Evolutionary conservation across 164 flowering plant genomes (phyloP).

Genomic region (Kalanchoe fedtschenkoi): DNA sequence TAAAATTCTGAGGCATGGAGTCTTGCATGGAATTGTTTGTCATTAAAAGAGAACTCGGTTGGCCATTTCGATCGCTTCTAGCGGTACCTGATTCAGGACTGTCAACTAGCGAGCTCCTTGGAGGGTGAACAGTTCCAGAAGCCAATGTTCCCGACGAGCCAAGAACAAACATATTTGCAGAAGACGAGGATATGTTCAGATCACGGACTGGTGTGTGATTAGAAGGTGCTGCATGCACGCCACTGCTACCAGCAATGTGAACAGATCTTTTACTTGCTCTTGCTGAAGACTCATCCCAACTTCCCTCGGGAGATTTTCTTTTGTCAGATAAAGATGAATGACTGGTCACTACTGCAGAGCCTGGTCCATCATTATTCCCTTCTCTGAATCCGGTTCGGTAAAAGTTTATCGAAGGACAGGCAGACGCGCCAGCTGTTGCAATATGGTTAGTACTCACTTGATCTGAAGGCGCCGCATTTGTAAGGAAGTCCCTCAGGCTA

Average conservation of each 20-base stretch:
- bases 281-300: constrained; percentile 47
- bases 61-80: constrained; percentile 13
- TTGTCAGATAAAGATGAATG: constrained; percentile 46
- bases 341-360: constrained; percentile 39
- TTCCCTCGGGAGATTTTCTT: constrained; percentile 61
- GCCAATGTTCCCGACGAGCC: constrained; percentile 19
- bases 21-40: constrained; percentile 29
- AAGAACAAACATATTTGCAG: constrained; percentile 14
- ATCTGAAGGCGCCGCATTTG: constrained; percentile 23
- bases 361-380: constrained; percentile 40
- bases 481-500: constrained; percentile 19
- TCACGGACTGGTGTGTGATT: constrained; percentile 18
- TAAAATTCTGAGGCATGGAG: constrained; percentile 12
- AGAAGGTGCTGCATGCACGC: constrained; percentile 27
- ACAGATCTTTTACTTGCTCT: constrained; percentile 29
- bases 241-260: constrained; percentile 32
- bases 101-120: constrained; percentile 16
- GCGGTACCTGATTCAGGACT: constrained; percentile 12
- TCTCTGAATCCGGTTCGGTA: constrained; percentile 26
- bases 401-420: constrained; percentile 25
- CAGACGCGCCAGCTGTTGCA: constrained; percentile 23
- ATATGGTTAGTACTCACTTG: constrained; percentile 16
- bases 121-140: constrained; percentile 24
- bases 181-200: constrained; percentile 18
- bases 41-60: constrained; percentile 26